A percentile compares a stretch with the other conserved stretches of the same genome.
phyloP scores from a whole-genome alignment of 2,329 filamentous ascomycete genomes.

The Ceratocystiopsis minuta region DNA sequence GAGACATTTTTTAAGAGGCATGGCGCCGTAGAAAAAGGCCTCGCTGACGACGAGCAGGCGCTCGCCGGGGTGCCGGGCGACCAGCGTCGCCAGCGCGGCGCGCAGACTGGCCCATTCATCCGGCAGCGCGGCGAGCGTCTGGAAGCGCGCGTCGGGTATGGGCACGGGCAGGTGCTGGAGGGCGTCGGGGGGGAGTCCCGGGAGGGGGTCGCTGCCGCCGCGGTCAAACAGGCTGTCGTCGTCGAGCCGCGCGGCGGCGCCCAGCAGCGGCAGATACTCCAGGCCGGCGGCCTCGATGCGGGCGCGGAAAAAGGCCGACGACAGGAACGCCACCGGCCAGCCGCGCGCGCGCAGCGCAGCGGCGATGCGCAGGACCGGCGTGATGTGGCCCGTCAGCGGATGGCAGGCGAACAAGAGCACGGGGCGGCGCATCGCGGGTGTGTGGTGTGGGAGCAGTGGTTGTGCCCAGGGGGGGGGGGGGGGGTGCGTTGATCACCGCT shows the following conservation, averaged over 20 bases:
- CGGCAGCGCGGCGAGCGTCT: constrained; percentile 17
- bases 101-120: constrained; percentile 17
- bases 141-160: constrained; percentile 15
- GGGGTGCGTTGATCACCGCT: too few relatives aligned
- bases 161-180: constrained; percentile 7
- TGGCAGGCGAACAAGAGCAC: constrained; percentile 18
- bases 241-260: constrained; percentile 17
- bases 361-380: constrained; percentile 19
- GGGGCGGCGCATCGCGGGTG: background rate
- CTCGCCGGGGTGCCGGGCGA: constrained; percentile 6
- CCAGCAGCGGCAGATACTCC: constrained; percentile 16
- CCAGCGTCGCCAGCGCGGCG: constrained; percentile 12
- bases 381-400: constrained; percentile 20
- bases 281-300: constrained; percentile 18
- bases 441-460: too few relatives aligned
- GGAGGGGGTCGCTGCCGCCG: background rate
- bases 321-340: constrained; percentile 19
- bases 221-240: constrained; percentile 12
- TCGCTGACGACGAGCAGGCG: constrained; percentile 17
- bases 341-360: constrained; percentile 13
- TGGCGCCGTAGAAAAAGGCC: constrained; percentile 18
- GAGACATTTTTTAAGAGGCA: constrained; percentile 14
- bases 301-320: constrained; percentile 17
- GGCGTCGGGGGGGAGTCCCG: constrained; percentile 10
- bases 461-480: too few relatives aligned